Percentiles rank a stretch among this genome's conserved stretches.
These are phyloP conservation scores for Neonectria neomacrospora DNA, from an alignment of 2,329 filamentous ascomycete species.

Conservation along the genomic window DNA sequence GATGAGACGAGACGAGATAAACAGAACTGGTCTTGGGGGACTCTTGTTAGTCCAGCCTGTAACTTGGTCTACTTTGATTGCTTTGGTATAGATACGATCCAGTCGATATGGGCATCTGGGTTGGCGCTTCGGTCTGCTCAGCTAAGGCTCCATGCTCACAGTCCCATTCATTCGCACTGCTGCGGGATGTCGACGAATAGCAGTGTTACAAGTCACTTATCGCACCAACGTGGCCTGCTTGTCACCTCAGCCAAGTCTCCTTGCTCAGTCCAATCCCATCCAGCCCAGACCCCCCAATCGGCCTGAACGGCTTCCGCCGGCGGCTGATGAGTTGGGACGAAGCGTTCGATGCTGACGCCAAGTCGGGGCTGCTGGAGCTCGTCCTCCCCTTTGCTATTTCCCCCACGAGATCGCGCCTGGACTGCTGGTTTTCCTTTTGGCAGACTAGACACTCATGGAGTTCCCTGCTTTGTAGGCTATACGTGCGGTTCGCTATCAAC, in stretches of 20 bases:
- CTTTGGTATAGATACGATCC: too few species aligned
- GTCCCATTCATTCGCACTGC: conserved; percentile 29
- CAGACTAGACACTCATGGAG: conserved; percentile 23
- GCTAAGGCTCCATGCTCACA: conserved; percentile 23
- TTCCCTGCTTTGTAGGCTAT: conserved; percentile 20
- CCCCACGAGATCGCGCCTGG: conserved; percentile 17
- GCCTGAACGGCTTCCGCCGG: neutral
- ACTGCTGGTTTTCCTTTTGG: neutral
- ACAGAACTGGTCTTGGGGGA: neutral
- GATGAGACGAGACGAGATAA: conserved; percentile 13
- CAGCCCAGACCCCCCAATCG: conserved; percentile 1
- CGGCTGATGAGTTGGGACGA: neutral
- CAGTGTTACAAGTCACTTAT: conserved; percentile 41
- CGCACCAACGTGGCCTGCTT: conserved; percentile 30
- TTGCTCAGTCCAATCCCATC: conserved; percentile 11
- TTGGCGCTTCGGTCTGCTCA: conserved; percentile 18
- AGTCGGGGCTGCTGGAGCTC: conserved; percentile 13
- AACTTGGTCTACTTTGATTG: too few species aligned
- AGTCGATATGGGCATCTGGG: too few species aligned
- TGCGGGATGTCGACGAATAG: conserved; percentile 33
- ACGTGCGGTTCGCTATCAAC: conserved; percentile 18
- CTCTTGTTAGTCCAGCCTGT: too few species aligned
- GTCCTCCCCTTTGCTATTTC: neutral
- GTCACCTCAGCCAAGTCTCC: conserved; percentile 12
- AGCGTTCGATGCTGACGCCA: neutral